These are phyloP conservation scores for Scenedesmus sp. DNA, from an alignment of 163 green algal genomes.

Conservation along the genomic window DNA sequence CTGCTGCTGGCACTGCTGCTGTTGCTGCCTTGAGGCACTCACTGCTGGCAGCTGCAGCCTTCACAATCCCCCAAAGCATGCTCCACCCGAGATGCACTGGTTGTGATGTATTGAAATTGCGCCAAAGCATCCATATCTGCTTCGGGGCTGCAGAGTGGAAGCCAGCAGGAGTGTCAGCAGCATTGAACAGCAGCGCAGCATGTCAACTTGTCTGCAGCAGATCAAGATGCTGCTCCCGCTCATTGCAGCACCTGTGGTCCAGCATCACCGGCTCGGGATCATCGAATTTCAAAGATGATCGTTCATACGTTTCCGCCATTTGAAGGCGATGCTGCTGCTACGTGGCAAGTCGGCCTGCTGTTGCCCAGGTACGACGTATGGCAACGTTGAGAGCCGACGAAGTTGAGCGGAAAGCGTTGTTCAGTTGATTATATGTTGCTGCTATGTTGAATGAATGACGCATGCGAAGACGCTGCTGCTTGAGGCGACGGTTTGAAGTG, in stretches of 20 bases:
- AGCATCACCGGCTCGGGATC: background rate
- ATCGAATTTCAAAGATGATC: background rate
- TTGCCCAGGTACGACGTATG: no score
- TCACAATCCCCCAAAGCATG: background rate
- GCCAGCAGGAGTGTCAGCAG: background rate
- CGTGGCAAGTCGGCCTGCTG: no score
- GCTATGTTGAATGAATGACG: no score
- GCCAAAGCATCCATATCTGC: background rate
- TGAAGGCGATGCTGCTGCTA: no score
- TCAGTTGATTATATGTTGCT: no score
- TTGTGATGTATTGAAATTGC: background rate
- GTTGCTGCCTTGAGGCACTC: background rate
- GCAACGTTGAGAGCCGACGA: no score
- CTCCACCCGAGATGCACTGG: background rate
- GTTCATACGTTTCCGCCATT: no score
- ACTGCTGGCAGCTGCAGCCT: constrained; percentile 14
- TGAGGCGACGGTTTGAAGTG: no score
- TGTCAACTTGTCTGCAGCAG: background rate
- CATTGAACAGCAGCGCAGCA: background rate
- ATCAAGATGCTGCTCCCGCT: background rate
- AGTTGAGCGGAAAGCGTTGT: no score
- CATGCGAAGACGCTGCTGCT: no score
- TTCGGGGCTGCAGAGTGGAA: background rate
- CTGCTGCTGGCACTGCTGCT: background rate
- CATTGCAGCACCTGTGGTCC: background rate